Evolutionary conservation across 1,284 basidiomycete species (phyloP), one percentile per base, ranked within the genome.

Genomic region (Clitocybe nebularis): DNA sequence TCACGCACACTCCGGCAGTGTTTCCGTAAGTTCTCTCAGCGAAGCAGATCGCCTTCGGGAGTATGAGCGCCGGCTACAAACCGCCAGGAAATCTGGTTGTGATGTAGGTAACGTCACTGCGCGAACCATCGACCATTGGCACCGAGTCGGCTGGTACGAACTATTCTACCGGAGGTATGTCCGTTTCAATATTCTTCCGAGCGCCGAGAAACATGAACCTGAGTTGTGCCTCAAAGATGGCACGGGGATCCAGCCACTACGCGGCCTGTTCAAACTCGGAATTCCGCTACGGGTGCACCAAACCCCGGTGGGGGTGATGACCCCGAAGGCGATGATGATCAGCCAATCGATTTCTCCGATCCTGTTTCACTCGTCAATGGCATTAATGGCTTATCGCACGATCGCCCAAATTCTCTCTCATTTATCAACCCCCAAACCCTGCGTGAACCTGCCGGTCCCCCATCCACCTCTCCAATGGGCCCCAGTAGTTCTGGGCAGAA

Each of bases 101-200:
- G 82, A 85, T 46, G 75, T 87, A 8, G 84, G 81, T 6, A 85
- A 80, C 51, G 68, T 87, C 28, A 81, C 70, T 38, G 74, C 81
- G 11, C 72, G 83, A 45, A 81, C 79, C 2, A 72, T 87, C 44
- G 84, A 88, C 51, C 81, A 85, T 47, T 87, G 84, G 84, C 79
- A 84, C 51, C 70, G 75, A 41, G 71, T 72, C 21, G 83, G 83
- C 11, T 88, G 84, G 84, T 87, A 84, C 54, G 67, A 69, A 7
- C 62, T 85, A 13, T 87, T 87, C 58, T 77, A 79, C 58, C 66
- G 65, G 49, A 69, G 84, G 80, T 80, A 44, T 19, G 63, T 38
- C 41, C 13, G 39, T 16, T 16, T 23, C 25, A 14, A 30, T n/a
- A n/a, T n/a, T 24, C 19, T 14, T 25, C 25, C 23, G 9, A 39